Conservation (phyloP, 169 alveolate species). For the Cyclospora cayetanensis region DNA sequence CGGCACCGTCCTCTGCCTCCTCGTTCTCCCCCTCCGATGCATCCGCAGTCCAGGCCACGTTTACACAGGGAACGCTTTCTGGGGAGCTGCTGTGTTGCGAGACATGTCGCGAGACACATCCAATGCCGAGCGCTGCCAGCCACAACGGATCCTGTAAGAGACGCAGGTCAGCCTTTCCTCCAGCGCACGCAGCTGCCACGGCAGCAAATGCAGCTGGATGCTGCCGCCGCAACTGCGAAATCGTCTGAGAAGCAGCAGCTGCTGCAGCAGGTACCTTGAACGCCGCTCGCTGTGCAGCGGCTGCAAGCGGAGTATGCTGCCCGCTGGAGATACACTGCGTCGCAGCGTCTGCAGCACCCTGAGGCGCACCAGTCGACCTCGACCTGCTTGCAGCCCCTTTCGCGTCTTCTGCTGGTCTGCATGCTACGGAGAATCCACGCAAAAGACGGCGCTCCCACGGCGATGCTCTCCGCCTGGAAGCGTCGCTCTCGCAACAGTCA, state of each 20-base stretch:
- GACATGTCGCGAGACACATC: background rate
- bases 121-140: slow-evolving; percentile 11
- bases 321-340: too few species aligned
- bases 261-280: background rate
- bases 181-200: slow-evolving; percentile 3
- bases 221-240: background rate
- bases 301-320: too few species aligned
- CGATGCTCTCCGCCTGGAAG: too few species aligned
- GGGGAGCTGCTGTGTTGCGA: background rate
- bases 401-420: too few species aligned
- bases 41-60: background rate
- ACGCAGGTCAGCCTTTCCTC: background rate
- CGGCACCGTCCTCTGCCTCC: background rate
- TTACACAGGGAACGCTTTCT: background rate
- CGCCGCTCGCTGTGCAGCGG: background rate
- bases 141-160: slow-evolving; percentile 39
- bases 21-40: too few species aligned
- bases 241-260: background rate
- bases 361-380: too few species aligned
- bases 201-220: slow-evolving; percentile 3
- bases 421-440: too few species aligned
- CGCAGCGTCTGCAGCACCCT: too few species aligned
- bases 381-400: too few species aligned
- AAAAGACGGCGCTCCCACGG: too few species aligned
- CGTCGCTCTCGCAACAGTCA: too few species aligned